A percentile compares a stretch with the other conserved stretches of the same genome.
Conservation (phyloP, 1,284 basidiomycete genomes). For the Leccinum solheimii region DNA sequence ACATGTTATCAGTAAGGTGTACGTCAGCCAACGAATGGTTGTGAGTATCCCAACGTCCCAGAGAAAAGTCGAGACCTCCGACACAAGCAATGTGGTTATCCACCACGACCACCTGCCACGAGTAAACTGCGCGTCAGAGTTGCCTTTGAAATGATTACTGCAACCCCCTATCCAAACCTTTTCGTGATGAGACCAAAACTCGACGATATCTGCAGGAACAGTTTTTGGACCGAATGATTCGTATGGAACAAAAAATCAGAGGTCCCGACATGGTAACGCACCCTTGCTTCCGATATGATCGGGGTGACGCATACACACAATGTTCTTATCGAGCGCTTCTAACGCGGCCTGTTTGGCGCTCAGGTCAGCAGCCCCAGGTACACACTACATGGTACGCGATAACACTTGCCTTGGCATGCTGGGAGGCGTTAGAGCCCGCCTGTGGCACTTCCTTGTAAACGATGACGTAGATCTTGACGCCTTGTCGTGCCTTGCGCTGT, state of each 20-base stretch:
- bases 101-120: constrained; percentile 67
- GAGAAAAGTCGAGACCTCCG: constrained; percentile 90
- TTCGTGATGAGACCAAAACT: constrained; percentile 87
- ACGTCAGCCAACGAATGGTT: constrained; percentile 86
- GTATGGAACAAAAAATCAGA: neutral
- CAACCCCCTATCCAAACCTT: constrained; percentile 39
- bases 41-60: constrained; percentile 93
- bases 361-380: neutral
- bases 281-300: constrained; percentile 86
- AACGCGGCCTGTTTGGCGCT: constrained; percentile 55
- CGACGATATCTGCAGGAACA: constrained; percentile 54
- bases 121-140: constrained; percentile 4
- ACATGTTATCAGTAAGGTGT: constrained; percentile 78
- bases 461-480: constrained; percentile 86
- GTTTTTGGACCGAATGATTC: neutral
- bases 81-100: constrained; percentile 83
- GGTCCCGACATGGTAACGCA: constrained; percentile 23
- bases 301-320: constrained; percentile 84
- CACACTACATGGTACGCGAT: neutral
- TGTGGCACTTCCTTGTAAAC: constrained; percentile 92
- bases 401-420: constrained; percentile 72
- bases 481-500: constrained; percentile 84
- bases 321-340: constrained; percentile 83
- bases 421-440: constrained; percentile 86
- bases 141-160: neutral